Percentiles rank a stretch among this genome's conserved stretches.
Conservation (phyloP, 805 yeast genomes). For the Metschnikowia bowlesiae region DNA sequence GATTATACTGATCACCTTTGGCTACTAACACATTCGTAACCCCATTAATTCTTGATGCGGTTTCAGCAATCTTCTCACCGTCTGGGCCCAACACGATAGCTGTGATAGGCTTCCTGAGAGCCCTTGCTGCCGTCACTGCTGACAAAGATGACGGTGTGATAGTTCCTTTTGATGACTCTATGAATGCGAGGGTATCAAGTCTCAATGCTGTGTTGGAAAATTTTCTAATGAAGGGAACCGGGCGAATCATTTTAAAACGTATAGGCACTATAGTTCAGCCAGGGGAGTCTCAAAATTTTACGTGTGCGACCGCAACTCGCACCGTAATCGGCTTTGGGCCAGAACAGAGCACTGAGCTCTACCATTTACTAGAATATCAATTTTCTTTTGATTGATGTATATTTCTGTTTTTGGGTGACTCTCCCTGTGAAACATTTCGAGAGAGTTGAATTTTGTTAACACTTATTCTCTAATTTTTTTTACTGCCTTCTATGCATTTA, state of each 20-base stretch:
- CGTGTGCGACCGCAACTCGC: constrained; percentile 4
- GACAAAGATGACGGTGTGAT: constrained; percentile 68
- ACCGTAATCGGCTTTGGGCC: constrained; percentile 1
- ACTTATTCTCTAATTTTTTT: too few species aligned
- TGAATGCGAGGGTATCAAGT: constrained; percentile 61
- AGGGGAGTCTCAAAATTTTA: background rate
- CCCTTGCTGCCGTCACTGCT: constrained; percentile 70
- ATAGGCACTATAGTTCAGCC: background rate
- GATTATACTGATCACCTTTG: constrained; percentile 55
- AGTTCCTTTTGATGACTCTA: constrained; percentile 57
- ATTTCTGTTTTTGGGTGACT: background rate
- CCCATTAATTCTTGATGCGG: constrained; percentile 50
- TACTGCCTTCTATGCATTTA: too few species aligned
- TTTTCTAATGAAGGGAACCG: constrained; percentile 7
- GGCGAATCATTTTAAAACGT: constrained; percentile 10
- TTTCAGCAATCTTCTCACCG: constrained; percentile 40
- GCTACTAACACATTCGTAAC: constrained; percentile 56
- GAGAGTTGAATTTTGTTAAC: too few species aligned
- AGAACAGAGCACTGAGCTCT: background rate
- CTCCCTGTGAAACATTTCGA: too few species aligned
- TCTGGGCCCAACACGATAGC: constrained; percentile 72
- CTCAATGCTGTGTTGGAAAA: constrained; percentile 11
- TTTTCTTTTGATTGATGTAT: background rate
- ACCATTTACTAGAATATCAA: background rate
- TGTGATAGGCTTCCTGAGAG: constrained; percentile 74